A percentile compares a stretch with the other conserved stretches of the same genome.
Evolutionary conservation across 2,329 filamentous ascomycete species (phyloP).

Genomic region (Emergomyces pasteurianus): DNA sequence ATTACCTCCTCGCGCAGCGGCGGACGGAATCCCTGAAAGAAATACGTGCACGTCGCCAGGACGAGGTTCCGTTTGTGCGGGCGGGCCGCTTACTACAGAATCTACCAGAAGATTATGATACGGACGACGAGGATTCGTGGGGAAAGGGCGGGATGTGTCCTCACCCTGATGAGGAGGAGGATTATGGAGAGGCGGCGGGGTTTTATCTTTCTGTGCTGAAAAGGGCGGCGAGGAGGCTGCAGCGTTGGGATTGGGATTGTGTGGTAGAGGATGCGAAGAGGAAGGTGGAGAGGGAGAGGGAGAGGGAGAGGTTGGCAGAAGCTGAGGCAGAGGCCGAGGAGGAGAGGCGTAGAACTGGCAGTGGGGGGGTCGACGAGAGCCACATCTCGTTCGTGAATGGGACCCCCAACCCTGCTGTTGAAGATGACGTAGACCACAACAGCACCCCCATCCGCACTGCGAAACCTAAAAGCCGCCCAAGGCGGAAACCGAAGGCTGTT

Average conservation of each 20-base stretch:
- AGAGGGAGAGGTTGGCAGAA: background rate
- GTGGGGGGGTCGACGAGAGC: background rate
- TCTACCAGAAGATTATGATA: slow-evolving; percentile 35
- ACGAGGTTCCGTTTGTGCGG: slow-evolving; percentile 28
- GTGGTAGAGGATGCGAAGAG: slow-evolving; percentile 3
- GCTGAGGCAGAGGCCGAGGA: background rate
- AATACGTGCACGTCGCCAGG: slow-evolving; percentile 27
- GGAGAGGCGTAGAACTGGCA: background rate
- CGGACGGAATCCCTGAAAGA: slow-evolving; percentile 27
- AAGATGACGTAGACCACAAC: background rate
- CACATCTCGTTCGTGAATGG: background rate
- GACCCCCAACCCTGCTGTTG: background rate
- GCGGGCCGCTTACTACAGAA: slow-evolving; percentile 31
- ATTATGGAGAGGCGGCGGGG: slow-evolving; percentile 37
- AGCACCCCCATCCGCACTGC: background rate
- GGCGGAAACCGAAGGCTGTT: background rate
- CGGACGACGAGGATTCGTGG: slow-evolving; percentile 34
- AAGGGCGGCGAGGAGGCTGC: slow-evolving; percentile 31
- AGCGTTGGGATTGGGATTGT: slow-evolving; percentile 34
- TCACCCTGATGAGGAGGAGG: slow-evolving; percentile 32
- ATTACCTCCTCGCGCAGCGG: slow-evolving; percentile 35
- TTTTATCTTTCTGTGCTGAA: slow-evolving; percentile 32
- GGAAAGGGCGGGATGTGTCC: slow-evolving; percentile 33
- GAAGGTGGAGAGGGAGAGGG: background rate
- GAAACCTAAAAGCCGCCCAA: background rate